Evolutionary conservation across 257 asterid genomes (phyloP).

Genomic region (Petunia secreta): DNA sequence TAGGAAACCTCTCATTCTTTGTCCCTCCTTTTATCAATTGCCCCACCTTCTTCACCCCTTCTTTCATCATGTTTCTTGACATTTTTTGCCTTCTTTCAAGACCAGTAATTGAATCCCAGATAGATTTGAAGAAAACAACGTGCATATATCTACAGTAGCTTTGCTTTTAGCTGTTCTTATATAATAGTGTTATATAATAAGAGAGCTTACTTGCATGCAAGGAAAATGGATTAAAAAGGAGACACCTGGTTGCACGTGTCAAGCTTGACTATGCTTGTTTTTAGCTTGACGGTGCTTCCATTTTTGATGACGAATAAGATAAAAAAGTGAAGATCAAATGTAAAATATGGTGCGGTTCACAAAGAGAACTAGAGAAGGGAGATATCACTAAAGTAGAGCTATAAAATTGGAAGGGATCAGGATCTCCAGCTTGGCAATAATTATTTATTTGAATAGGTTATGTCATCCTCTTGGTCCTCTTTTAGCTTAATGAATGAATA

Average conservation of each 20-base stretch:
- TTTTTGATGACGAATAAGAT: too few relatives aligned
- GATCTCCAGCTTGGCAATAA: too few relatives aligned
- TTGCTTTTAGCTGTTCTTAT: neutral
- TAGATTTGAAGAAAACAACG: too few relatives aligned
- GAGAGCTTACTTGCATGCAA: neutral
- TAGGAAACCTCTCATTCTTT: conserved; percentile 45
- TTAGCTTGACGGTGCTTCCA: neutral
- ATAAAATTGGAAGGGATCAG: too few relatives aligned
- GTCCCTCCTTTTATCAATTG: conserved; percentile 28
- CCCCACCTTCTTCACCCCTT: conserved; percentile 39
- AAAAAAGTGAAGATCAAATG: too few relatives aligned
- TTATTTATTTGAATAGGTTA: too few relatives aligned
- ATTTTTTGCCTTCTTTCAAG: conserved; percentile 18
- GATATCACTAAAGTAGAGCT: too few relatives aligned
- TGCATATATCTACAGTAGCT: too few relatives aligned
- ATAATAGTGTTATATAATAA: neutral
- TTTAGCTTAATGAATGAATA: neutral
- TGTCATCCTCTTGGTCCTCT: too few relatives aligned
- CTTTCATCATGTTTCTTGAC: conserved; percentile 45
- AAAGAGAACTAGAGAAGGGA: too few relatives aligned
- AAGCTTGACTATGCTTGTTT: conserved; percentile 33
- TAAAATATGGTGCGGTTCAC: too few relatives aligned
- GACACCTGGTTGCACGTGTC: conserved; percentile 45
- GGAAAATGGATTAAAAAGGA: neutral
- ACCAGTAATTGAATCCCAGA: too few relatives aligned